These are phyloP conservation scores for Fonsecaea pugnacius DNA, from an alignment of 2,329 filamentous ascomycete genomes.

Conservation along the genomic window DNA sequence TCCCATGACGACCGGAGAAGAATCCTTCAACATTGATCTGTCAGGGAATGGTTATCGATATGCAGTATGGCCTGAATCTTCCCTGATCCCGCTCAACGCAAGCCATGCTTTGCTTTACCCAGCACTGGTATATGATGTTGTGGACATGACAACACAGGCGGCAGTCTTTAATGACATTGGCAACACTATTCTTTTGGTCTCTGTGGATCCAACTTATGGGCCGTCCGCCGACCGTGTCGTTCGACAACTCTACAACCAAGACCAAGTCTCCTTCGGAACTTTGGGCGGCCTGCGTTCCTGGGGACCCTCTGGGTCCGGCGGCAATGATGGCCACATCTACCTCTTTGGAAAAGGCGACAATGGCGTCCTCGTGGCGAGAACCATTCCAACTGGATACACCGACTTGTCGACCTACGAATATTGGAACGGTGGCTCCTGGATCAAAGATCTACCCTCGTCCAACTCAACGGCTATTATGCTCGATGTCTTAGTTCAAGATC, in stretches of 20 bases:
- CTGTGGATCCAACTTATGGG: conserved; percentile 38
- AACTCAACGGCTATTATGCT: conserved; percentile 38
- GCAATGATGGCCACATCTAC: conserved; percentile 41
- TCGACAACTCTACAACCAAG: conserved; percentile 39
- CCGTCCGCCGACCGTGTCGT: conserved; percentile 38
- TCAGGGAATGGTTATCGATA: conserved; percentile 42
- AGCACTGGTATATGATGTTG: conserved; percentile 41
- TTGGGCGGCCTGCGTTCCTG: conserved; percentile 41
- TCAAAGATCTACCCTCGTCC: conserved; percentile 29
- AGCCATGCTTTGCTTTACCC: conserved; percentile 40
- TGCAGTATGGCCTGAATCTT: conserved; percentile 43
- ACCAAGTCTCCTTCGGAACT: conserved; percentile 40
- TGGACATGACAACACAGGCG: conserved; percentile 38
- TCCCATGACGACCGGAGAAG: conserved; percentile 41
- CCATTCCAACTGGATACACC: conserved; percentile 30
- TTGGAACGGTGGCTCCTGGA: conserved; percentile 40
- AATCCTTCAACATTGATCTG: conserved; percentile 41
- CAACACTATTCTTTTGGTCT: conserved; percentile 39
- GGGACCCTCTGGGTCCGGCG: conserved; percentile 39
- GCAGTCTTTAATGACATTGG: conserved; percentile 40
- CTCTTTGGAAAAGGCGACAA: conserved; percentile 39
- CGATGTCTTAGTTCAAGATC: conserved; percentile 39
- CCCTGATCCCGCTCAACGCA: conserved; percentile 40
- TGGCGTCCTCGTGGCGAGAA: conserved; percentile 40
- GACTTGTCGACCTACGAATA: conserved; percentile 38